Conservation (phyloP, 2,329 filamentous ascomycete genomes). For the Curvularia lunata region DNA sequence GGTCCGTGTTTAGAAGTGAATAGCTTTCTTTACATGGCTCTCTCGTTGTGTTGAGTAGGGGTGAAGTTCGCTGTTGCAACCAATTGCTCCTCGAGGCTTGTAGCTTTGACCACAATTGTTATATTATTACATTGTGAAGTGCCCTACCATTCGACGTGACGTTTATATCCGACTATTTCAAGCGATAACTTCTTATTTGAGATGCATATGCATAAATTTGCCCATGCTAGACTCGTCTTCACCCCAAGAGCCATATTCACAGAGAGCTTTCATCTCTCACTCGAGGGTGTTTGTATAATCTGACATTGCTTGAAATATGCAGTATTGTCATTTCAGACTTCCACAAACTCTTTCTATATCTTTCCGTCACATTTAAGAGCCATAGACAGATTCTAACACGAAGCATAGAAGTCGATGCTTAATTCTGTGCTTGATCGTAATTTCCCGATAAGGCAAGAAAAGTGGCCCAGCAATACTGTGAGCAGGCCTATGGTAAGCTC, state of each 20-base stretch:
- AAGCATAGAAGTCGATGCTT: not conserved
- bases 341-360: not conserved
- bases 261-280: not conserved
- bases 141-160: not conserved
- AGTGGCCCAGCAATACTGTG: no score
- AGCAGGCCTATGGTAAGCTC: no score
- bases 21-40: not conserved
- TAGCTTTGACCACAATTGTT: conserved; percentile 3
- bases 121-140: not conserved
- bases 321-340: not conserved
- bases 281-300: not conserved
- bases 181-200: no score
- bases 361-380: not conserved
- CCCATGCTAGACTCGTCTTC: no score
- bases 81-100: not conserved
- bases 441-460: not conserved
- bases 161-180: no score
- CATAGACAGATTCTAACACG: not conserved
- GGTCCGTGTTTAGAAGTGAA: conserved; percentile 15
- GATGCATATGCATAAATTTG: no score
- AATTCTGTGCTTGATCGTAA: not conserved
- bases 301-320: not conserved
- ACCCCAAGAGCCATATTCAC: no score
- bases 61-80: not conserved
- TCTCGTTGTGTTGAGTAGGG: not conserved